Evolutionary conservation across 2,329 filamentous ascomycete genomes (phyloP), one percentile per base, ranked within the genome.

Genomic region (Torrubiella hemipterigena): DNA sequence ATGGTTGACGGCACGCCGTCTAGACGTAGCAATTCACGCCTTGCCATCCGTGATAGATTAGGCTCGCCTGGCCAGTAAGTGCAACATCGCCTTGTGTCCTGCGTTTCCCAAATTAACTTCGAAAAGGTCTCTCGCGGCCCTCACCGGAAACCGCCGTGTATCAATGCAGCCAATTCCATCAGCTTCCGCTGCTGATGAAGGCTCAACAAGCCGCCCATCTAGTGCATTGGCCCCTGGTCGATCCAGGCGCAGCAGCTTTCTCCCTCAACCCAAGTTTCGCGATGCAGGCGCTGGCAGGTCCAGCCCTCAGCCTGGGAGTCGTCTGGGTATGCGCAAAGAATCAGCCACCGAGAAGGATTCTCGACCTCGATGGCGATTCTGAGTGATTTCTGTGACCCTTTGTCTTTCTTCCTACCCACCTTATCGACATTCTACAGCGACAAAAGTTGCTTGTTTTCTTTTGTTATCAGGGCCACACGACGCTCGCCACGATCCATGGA

Each of bases 11-110:
- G 58, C 31, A 63, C 61, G 6, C 63, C 67, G 13, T 59, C 65
- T 18, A 61, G 59, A 36, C 51, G 43, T 19, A 59, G 50, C 31
- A 49, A 44, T 32, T 65, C 55, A 8, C 58, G 60, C n/a, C 56
- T 72, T 17, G 65, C 63, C 11, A 70, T 70, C 50, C 64, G 69
- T 28, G 69, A 73, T 25, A 61, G 67, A 19, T 49, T 73, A 18
- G 51, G 58, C 9, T 68, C 62, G 26, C 63, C 63, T 1, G 65
- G 63, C 1, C 59, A 67, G 1, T 61, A 65, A 36, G 48, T 58
- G 11, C 67, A 69, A 39, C 59, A 63, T 29, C 21, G 67, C 61
- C 14, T 24, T 30, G 3, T 27, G n/a, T n/a, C n/a, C n/a, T n/a
- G n/a, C 27, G 14, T 30, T 19, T 38, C 60, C 67, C 16, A 59